phyloP scores from a whole-genome alignment of 495 filamentous ascomycete genomes.

The Penicillium cinerascens region DNA sequence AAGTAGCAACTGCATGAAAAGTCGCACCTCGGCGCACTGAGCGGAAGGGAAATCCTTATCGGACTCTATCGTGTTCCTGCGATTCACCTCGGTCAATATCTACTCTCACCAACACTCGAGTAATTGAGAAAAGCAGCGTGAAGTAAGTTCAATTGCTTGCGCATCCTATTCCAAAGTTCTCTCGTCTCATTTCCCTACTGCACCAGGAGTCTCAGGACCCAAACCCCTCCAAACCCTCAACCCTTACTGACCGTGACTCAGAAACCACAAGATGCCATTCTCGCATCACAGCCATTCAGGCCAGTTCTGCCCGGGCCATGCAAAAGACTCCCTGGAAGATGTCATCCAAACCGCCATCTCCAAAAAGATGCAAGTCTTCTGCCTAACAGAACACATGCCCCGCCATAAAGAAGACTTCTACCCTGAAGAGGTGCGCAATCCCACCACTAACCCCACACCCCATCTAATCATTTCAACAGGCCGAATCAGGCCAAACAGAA shows the following conservation, averaged over 20 bases:
- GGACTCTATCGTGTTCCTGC: slow-evolving; percentile 7
- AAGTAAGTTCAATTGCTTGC: not conserved
- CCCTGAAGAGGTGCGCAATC: slow-evolving; percentile 73
- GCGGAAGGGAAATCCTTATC: slow-evolving; percentile 16
- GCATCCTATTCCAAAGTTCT: not conserved
- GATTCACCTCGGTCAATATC: not conserved
- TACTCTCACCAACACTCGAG: not conserved
- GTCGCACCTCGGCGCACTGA: not conserved
- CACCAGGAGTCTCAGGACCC: not conserved
- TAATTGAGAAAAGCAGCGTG: not conserved
- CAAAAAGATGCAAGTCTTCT: slow-evolving; percentile 74
- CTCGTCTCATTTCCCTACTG: not conserved
- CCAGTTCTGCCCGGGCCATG: slow-evolving; percentile 91
- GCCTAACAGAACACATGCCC: slow-evolving; percentile 96
- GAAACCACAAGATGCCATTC: slow-evolving; percentile 72
- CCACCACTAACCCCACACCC: not conserved
- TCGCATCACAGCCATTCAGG: slow-evolving; percentile 99
- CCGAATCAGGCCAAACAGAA: slow-evolving; percentile 37
- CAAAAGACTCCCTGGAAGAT: slow-evolving; percentile 76
- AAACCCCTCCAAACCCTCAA: not conserved
- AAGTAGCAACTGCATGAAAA: not conserved
- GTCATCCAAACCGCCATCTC: slow-evolving; percentile 76
- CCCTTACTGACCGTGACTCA: slow-evolving; percentile 5
- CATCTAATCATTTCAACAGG: slow-evolving; percentile 23
- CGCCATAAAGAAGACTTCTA: slow-evolving; percentile 63